Evolutionary conservation across 768 basidiomycete species (phyloP).

Genomic region (Tubosaeta sp.): DNA sequence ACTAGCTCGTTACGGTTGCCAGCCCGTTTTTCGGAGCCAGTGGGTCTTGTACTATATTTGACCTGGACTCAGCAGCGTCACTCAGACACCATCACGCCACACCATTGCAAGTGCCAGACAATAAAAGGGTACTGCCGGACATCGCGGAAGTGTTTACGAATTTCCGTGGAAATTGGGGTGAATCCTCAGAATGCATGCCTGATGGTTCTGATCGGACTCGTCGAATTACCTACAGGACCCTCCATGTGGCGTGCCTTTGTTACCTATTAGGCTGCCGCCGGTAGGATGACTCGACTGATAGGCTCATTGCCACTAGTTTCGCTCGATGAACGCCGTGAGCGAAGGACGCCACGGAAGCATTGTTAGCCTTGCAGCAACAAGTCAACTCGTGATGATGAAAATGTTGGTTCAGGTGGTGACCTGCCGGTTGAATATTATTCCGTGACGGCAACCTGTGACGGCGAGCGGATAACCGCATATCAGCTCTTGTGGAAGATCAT

Average conservation of each 20-base stretch:
- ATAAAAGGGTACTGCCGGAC: no score
- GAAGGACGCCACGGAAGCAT: not conserved
- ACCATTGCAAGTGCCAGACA: not conserved
- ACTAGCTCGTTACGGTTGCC: no score
- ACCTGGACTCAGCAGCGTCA: no score
- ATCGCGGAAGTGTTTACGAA: not conserved
- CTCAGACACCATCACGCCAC: not conserved
- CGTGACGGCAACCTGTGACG: conserved; percentile 2
- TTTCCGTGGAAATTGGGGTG: not conserved
- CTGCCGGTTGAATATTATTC: not conserved
- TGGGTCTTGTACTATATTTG: no score
- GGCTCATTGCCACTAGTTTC: not conserved
- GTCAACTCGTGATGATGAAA: not conserved
- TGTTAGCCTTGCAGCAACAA: not conserved
- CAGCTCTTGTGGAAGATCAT: not conserved
- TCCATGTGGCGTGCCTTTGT: not conserved
- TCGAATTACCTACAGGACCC: not conserved
- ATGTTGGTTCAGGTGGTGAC: not conserved
- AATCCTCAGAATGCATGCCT: not conserved
- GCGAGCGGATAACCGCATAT: not conserved
- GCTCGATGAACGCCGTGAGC: not conserved
- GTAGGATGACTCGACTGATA: not conserved
- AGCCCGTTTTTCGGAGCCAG: no score
- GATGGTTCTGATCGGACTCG: not conserved
- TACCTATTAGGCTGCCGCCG: not conserved